Conservation (phyloP, 495 filamentous ascomycete genomes). For the Parachaetomium inaequale region DNA sequence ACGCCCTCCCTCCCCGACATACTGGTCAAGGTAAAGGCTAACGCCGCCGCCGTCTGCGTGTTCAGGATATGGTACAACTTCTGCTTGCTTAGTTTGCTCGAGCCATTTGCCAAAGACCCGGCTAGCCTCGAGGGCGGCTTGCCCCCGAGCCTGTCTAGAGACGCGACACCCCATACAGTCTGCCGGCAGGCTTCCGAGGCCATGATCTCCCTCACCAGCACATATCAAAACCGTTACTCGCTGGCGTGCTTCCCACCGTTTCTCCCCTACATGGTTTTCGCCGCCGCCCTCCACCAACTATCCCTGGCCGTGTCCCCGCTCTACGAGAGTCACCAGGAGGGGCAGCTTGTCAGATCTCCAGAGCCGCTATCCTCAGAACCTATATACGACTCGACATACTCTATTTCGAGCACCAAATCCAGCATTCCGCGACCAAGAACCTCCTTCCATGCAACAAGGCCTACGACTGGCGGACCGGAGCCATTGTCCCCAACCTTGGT, state of each 20-base stretch:
- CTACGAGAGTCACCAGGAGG: background rate
- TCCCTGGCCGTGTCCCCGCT: slow-evolving; percentile 12
- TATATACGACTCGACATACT: background rate
- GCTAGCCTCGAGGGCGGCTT: slow-evolving; percentile 20
- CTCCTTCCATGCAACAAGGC: background rate
- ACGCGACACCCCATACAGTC: slow-evolving; percentile 12
- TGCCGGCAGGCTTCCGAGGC: slow-evolving; percentile 29
- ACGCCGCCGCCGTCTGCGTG: background rate
- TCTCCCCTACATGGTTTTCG: slow-evolving; percentile 28
- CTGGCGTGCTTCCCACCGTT: slow-evolving; percentile 18
- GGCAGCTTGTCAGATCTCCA: slow-evolving; percentile 8
- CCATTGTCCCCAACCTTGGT: slow-evolving; percentile 16
- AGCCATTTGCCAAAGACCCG: slow-evolving; percentile 23
- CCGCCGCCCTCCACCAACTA: slow-evolving; percentile 25
- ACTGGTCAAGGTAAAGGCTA: background rate
- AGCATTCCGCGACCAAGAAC: background rate
- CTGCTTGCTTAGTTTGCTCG: slow-evolving; percentile 28
- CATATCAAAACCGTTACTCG: slow-evolving; percentile 26
- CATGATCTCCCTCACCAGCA: slow-evolving; percentile 28
- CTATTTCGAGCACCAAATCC: background rate
- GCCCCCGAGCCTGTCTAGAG: slow-evolving; percentile 15
- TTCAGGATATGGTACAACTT: slow-evolving; percentile 32
- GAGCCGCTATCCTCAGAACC: slow-evolving; percentile 1
- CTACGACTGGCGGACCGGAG: background rate
- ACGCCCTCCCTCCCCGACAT: too few relatives aligned